Evolutionary conservation across 306 rosid species (phyloP), one percentile per base, ranked within the genome.

Genomic region (Styphnolobium japonicum): DNA sequence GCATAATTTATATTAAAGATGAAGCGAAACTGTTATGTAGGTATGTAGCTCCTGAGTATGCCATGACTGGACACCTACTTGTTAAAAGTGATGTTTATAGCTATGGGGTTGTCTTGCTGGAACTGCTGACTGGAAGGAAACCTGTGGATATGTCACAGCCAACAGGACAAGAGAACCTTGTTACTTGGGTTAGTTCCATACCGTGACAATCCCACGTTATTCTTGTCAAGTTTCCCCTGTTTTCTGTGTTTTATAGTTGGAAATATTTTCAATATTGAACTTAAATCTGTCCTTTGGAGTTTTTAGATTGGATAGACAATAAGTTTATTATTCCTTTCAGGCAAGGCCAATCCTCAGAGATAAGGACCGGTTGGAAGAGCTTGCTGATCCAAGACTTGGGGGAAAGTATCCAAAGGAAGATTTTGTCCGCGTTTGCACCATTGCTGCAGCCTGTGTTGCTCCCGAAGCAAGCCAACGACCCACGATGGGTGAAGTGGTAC

Each of bases 41-140:
- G 85, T 95, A 95, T 80, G 99, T 95, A n/a, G 98, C 97, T 73
- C 98, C 98, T 6, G 98, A 94, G 83, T 94, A 94, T 85, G 98
- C 98, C 63, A 93, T 95, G 97, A 95, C 99, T 1, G 98, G 98
- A 49, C 99, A 93, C 80, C 87, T 93, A 46, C 94, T 95, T 10
- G 96, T 93, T 80, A 95, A 95, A 84, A 95, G 99, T 65, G 99
- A 95, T 74, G 99, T 95, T 60, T 95, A 95, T 79, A 95, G 99
- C 81, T 95, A 93, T 14, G 99, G 98, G 51, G 99, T 95, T 63
- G 99, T 95, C 78, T 90, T 93, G 53, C 93, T 95, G 39, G 99
- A 95, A 83, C 85, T 95, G 81, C 88, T 95, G 75, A 91, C 97
- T 0, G 98, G 99, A 81, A 91, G 89, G 86, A 95, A 88, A 79